These are phyloP conservation scores for Pythium volutum DNA, from an alignment of 352 stramenopile species.

Conservation along the genomic window DNA sequence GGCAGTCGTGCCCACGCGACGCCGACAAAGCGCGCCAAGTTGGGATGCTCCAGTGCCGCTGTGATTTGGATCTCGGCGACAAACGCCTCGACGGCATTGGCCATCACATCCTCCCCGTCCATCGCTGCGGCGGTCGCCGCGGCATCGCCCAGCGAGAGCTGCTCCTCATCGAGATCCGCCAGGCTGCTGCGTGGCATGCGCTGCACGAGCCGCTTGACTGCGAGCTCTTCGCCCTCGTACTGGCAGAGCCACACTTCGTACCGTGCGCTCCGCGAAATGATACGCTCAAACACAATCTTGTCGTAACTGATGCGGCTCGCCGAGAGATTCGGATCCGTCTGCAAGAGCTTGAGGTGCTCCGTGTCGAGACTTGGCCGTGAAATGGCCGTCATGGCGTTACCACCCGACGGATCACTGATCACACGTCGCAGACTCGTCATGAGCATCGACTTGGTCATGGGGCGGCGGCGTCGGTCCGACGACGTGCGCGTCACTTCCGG, in stretches of 20 bases:
- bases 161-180: slow-evolving; percentile 22
- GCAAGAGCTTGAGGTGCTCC: slow-evolving; percentile 27
- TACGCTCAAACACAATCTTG: slow-evolving; percentile 30
- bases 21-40: slow-evolving; percentile 50
- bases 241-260: slow-evolving; percentile 50
- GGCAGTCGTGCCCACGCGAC: slow-evolving; percentile 41
- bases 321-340: slow-evolving; percentile 28
- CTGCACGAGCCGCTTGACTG: slow-evolving; percentile 40
- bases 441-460: slow-evolving; percentile 17
- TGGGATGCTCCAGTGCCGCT: slow-evolving; percentile 39
- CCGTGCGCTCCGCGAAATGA: slow-evolving; percentile 21
- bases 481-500: slow-evolving; percentile 6
- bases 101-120: slow-evolving; percentile 18
- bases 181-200: slow-evolving; percentile 13
- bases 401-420: slow-evolving; percentile 21
- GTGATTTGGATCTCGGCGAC: slow-evolving; percentile 38
- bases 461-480: slow-evolving; percentile 15
- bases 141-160: slow-evolving; percentile 11
- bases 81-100: slow-evolving; percentile 29
- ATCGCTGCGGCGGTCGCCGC: slow-evolving; percentile 7
- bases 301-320: slow-evolving; percentile 26
- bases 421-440: slow-evolving; percentile 23
- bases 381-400: background rate
- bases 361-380: slow-evolving; percentile 24
- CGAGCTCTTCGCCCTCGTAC: slow-evolving; percentile 38